Percentiles rank a stretch among this genome's conserved stretches.
Evolutionary conservation across 345 rosid species (phyloP).

Genomic region (Balakata baccata): DNA sequence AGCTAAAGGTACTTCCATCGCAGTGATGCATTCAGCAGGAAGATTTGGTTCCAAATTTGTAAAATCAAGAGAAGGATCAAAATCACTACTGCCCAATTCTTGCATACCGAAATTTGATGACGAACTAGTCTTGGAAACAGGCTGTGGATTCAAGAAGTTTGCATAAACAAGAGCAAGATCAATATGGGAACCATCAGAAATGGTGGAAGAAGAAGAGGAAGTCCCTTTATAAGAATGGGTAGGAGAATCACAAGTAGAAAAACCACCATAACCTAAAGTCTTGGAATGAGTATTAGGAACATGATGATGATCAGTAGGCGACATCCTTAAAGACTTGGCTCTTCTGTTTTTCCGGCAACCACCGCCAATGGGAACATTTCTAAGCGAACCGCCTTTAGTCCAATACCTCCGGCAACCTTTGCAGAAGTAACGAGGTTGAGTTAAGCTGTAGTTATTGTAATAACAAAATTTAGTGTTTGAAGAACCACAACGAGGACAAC

Average conservation of each 20-base stretch:
- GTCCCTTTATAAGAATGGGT: slow-evolving; percentile 11
- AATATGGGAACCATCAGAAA: slow-evolving; percentile 33
- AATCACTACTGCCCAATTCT: slow-evolving; percentile 22
- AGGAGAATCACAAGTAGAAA: not conserved
- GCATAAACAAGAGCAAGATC: slow-evolving; percentile 60
- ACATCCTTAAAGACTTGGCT: slow-evolving; percentile 37
- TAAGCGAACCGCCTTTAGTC: slow-evolving; percentile 63
- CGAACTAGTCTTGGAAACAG: slow-evolving; percentile 11
- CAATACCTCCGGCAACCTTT: slow-evolving; percentile 65
- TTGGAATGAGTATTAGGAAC: slow-evolving; percentile 4
- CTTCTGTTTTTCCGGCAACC: slow-evolving; percentile 59
- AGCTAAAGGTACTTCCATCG: slow-evolving; percentile 10
- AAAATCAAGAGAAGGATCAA: slow-evolving; percentile 13
- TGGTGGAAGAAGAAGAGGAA: slow-evolving; percentile 21
- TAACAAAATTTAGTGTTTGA: slow-evolving; percentile 63
- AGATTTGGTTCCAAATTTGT: slow-evolving; percentile 1
- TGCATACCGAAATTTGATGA: slow-evolving; percentile 7
- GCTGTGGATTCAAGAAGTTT: slow-evolving; percentile 49
- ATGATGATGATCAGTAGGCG: slow-evolving; percentile 3
- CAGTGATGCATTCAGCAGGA: not conserved
- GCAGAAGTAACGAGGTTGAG: slow-evolving; percentile 66
- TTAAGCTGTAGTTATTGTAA: slow-evolving; percentile 67
- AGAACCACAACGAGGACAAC: slow-evolving; percentile 63
- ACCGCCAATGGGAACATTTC: slow-evolving; percentile 60
- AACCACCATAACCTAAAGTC: slow-evolving; percentile 1